These are phyloP conservation scores for Eucalyptus urophylla DNA, from an alignment of 345 rosid genomes.

Conservation along the genomic window DNA sequence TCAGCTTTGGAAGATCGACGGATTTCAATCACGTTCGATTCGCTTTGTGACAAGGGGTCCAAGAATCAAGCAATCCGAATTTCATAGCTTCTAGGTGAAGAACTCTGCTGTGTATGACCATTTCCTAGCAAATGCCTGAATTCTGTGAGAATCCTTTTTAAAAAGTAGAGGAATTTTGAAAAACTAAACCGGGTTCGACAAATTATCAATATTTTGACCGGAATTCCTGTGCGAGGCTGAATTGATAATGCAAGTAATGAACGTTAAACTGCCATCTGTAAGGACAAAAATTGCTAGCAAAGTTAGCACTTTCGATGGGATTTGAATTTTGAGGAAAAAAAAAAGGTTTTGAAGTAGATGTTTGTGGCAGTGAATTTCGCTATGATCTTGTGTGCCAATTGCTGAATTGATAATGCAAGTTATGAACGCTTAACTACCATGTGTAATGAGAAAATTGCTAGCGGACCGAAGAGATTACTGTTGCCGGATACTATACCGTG, in stretches of 20 bases:
- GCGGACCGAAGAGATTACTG: neutral
- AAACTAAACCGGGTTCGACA: neutral
- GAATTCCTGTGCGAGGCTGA: too few species aligned
- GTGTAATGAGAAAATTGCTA: neutral
- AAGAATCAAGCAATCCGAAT: neutral
- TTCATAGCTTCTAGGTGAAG: neutral
- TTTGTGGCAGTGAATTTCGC: neutral
- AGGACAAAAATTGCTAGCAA: too few species aligned
- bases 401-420: neutral
- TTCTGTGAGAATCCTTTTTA: neutral
- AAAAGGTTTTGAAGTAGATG: neutral
- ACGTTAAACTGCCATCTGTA: too few species aligned
- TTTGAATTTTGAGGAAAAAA: neutral
- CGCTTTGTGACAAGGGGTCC: neutral
- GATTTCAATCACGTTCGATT: neutral
- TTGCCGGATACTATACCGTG: neutral
- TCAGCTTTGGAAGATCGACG: neutral
- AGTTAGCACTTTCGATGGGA: neutral
- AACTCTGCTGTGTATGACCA: neutral
- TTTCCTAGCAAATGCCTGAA: neutral
- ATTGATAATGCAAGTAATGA: too few species aligned
- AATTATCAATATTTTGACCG: neutral
- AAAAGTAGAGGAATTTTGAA: neutral
- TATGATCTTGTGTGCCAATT: neutral
- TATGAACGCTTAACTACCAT: neutral